phyloP scores from a whole-genome alignment of 2,329 filamentous ascomycete genomes.

The Orbilia javanica region DNA sequence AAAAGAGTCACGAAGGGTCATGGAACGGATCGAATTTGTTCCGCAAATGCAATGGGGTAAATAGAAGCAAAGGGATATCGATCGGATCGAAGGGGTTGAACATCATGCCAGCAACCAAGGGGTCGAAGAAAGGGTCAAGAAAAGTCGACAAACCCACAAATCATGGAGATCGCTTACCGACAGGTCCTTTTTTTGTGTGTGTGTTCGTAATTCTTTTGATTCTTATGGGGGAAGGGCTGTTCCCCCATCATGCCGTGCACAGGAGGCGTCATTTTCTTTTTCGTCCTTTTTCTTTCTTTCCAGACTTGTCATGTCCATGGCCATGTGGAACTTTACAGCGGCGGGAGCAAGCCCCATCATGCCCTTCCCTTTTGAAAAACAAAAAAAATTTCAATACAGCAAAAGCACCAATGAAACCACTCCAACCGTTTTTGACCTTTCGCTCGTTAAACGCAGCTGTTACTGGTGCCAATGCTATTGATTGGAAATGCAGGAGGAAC shows the following conservation, averaged over 20 bases:
- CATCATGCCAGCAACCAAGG: background rate
- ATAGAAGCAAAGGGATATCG: conserved; percentile 19
- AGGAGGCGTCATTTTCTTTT: conserved; percentile 52
- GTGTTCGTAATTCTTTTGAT: too few species aligned
- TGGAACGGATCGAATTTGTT: conserved; percentile 27
- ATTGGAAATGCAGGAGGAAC: conserved; percentile 40
- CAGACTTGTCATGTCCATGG: background rate
- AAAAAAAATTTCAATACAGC: too few species aligned
- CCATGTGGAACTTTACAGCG: conserved; percentile 27
- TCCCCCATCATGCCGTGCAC: conserved; percentile 41
- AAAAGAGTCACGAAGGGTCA: conserved; percentile 28
- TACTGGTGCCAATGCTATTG: background rate
- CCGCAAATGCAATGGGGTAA: conserved; percentile 25
- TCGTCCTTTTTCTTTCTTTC: conserved; percentile 25
- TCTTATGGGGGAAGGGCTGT: background rate
- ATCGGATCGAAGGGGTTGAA: conserved; percentile 6
- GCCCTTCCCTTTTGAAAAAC: conserved; percentile 1
- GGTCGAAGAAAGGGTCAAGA: background rate
- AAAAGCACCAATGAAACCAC: too few species aligned
- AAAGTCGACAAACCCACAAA: background rate
- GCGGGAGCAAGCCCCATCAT: conserved; percentile 22
- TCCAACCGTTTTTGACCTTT: conserved; percentile 1
- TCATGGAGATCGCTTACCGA: background rate
- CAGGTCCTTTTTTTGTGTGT: conserved; percentile 29
- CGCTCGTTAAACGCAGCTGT: background rate